phyloP scores from a whole-genome alignment of 2,329 filamentous ascomycete genomes.

The Metarhizium rileyi region DNA sequence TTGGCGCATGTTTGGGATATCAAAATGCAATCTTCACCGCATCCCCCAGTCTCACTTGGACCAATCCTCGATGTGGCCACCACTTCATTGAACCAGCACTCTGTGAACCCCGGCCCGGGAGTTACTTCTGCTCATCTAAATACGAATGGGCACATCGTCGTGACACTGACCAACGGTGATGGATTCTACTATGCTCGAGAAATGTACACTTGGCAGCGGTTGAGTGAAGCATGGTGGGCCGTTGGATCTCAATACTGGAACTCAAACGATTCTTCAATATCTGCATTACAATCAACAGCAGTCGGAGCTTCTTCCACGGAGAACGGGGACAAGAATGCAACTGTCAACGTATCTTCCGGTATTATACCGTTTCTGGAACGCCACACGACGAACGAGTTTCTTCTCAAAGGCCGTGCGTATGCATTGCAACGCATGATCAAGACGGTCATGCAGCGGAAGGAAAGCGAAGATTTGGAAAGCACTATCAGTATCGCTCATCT shows the following conservation, averaged over 20 bases:
- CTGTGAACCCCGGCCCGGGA: slow-evolving; percentile 65
- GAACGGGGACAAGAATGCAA: slow-evolving; percentile 34
- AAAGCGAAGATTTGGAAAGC: slow-evolving; percentile 85
- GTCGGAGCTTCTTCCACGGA: slow-evolving; percentile 46
- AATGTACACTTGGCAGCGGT: slow-evolving; percentile 86
- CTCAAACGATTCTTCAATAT: slow-evolving; percentile 82
- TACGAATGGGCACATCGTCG: slow-evolving; percentile 71
- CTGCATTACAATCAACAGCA: slow-evolving; percentile 65
- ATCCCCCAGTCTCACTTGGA: slow-evolving; percentile 80
- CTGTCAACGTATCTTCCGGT: slow-evolving; percentile 65
- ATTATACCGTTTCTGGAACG: slow-evolving; percentile 90
- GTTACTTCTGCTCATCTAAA: slow-evolving; percentile 89
- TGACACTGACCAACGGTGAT: slow-evolving; percentile 91
- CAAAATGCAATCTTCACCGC: slow-evolving; percentile 69
- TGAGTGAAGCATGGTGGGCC: slow-evolving; percentile 98
- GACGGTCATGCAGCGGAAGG: slow-evolving; percentile 74
- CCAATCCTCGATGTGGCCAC: slow-evolving; percentile 83
- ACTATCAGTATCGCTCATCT: slow-evolving; percentile 88
- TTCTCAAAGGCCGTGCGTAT: slow-evolving; percentile 86
- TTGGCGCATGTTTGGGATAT: slow-evolving; percentile 93
- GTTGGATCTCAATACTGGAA: slow-evolving; percentile 99
- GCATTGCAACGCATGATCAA: slow-evolving; percentile 89
- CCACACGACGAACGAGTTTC: slow-evolving; percentile 85
- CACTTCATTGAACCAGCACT: slow-evolving; percentile 66
- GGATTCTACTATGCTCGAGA: slow-evolving; percentile 80